Conservation (phyloP, 1,139 yeast genomes). For the Yamadazyma spencermartinsiae region DNA sequence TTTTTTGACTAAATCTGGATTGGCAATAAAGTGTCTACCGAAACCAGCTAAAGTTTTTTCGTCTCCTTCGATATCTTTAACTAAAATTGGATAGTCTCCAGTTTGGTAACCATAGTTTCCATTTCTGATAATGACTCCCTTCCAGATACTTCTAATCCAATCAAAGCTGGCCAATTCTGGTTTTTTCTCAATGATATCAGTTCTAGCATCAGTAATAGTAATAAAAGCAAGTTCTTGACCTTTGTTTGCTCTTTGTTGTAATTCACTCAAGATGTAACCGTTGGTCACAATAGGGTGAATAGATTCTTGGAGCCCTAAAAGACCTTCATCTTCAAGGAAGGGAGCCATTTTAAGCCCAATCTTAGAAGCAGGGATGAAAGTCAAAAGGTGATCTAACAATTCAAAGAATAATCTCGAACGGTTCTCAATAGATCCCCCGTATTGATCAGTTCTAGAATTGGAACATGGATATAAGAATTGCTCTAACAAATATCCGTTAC, state of each 20-base stretch:
- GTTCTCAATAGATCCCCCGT: slow-evolving; percentile 67
- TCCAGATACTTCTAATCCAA: slow-evolving; percentile 46
- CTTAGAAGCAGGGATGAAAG: slow-evolving; percentile 50
- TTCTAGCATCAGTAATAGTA: slow-evolving; percentile 45
- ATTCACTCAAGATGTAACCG: slow-evolving; percentile 36
- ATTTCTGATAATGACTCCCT: slow-evolving; percentile 48
- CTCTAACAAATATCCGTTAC: slow-evolving; percentile 68
- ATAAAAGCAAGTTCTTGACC: slow-evolving; percentile 50
- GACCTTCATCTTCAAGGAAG: slow-evolving; percentile 39
- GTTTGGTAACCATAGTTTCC: slow-evolving; percentile 35
- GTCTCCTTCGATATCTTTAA: slow-evolving; percentile 28
- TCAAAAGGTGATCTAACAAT: slow-evolving; percentile 51
- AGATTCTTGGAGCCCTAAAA: slow-evolving; percentile 36
- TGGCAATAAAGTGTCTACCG: slow-evolving; percentile 51
- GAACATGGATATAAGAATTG: slow-evolving; percentile 51
- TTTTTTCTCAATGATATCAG: slow-evolving; percentile 20
- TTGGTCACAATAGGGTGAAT: slow-evolving; percentile 34
- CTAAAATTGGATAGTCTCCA: slow-evolving; percentile 18
- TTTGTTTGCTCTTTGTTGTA: slow-evolving; percentile 40
- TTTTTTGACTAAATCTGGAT: slow-evolving; percentile 53
- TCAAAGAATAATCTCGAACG: slow-evolving; percentile 59
- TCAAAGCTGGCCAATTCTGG: slow-evolving; percentile 17
- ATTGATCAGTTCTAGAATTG: slow-evolving; percentile 66
- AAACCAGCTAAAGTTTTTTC: slow-evolving; percentile 45
- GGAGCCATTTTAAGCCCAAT: slow-evolving; percentile 68